Evolutionary conservation across 1,139 yeast species (phyloP), one percentile per base, ranked within the genome.

Genomic region (Lodderomyces oxycetoniae): DNA sequence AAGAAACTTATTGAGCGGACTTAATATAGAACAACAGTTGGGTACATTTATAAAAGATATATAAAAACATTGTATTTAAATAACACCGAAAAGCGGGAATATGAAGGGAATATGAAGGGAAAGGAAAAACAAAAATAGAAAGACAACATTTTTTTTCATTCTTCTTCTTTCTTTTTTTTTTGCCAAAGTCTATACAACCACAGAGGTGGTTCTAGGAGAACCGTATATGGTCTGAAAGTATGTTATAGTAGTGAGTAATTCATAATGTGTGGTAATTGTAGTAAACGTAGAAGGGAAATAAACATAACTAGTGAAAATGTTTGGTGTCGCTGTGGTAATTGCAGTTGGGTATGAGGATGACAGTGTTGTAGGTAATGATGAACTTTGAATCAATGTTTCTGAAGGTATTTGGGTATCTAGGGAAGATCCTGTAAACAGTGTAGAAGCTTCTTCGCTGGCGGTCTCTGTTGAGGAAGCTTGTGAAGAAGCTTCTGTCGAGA

Each of bases 1-100:
- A 1, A 52, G 61, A 26, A 55, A 57, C 1, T 39, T 67, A 4
- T 46, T 74, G 12, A 54, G 58, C 32, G 78, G 77, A 2, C 50
- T 72, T 23, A 51, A 55, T 17, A 31, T 43, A 28, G 44, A 40
- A 26, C 37, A 40, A 26, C 37, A 38, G 23, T 31, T 40, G 19
- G 17, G 28, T 32, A 20, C 26, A 17, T 10, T 30, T 10, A 19
- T 10, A 12, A 28, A 12, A 4, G 13, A 27, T 11, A 13, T n/a
- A n/a, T n/a, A n/a, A n/a, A n/a, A n/a, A n/a, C n/a, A n/a, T n/a
- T n/a, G n/a, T n/a, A n/a, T n/a, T n/a, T n/a, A n/a, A n/a, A 4
- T 10, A 27, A 15, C 13, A 17, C 5, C n/a, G 8, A 27, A 27
- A 22, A 34, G 22, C 14, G n/a, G 10, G 17, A 12, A 6, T 23